A percentile compares a stretch with the other conserved stretches of the same genome.
Evolutionary conservation across 2,329 filamentous ascomycete genomes (phyloP).

Genomic region (Phyllosticta paracitricarpa): DNA sequence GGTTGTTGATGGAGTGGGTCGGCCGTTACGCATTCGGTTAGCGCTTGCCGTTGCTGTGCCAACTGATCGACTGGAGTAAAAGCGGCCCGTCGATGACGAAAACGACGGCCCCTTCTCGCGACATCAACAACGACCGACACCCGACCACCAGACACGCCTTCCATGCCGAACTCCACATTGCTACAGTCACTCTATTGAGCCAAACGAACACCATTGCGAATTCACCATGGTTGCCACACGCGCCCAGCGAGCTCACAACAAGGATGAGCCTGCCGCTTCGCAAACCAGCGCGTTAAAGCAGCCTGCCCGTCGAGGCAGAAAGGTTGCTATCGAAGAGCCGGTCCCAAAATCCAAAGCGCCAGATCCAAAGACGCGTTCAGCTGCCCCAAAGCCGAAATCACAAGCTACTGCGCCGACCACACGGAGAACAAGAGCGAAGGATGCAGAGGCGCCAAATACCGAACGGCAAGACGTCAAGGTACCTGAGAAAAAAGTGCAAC

Average conservation of each 20-base stretch:
- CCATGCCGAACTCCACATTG: constrained; percentile 4
- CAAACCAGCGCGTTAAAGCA: constrained; percentile 3
- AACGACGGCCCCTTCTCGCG: neutral
- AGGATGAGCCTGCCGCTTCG: constrained; percentile 4
- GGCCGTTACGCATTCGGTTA: neutral
- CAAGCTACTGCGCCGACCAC: constrained; percentile 1
- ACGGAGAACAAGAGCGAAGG: constrained; percentile 8
- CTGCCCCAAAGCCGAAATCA: neutral
- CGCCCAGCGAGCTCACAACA: constrained; percentile 8
- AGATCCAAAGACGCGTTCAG: constrained; percentile 1
- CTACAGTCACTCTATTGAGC: constrained; percentile 3
- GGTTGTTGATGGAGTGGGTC: neutral
- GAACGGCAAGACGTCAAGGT: neutral
- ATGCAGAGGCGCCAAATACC: neutral
- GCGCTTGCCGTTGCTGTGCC: neutral
- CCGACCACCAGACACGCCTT: neutral
- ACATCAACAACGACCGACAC: constrained; percentile 4
- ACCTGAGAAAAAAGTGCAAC: neutral
- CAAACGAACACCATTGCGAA: neutral
- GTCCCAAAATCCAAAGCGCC: neutral
- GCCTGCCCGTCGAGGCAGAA: constrained; percentile 7
- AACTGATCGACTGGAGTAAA: neutral
- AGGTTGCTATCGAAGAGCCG: neutral
- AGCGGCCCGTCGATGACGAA: neutral
- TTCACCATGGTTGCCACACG: constrained; percentile 11